Percentiles rank a stretch among this genome's conserved stretches.
Conservation (phyloP, 1,284 basidiomycete species). For the Cutaneotrichosporon mucoides region DNA sequence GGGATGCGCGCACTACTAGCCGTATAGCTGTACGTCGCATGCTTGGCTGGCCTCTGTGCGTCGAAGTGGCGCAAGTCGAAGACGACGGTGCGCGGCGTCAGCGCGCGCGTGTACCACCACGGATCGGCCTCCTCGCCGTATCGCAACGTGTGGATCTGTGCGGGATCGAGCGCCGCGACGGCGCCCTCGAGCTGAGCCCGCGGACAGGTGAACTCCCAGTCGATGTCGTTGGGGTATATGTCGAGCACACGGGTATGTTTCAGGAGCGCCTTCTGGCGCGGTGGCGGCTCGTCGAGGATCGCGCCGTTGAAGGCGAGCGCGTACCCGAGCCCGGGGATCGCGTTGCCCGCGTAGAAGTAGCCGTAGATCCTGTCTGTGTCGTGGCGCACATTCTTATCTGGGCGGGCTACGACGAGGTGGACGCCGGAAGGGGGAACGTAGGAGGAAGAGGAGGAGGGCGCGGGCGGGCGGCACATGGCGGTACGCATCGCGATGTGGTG, state of each 20-base stretch:
- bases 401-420: neutral
- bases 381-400: neutral
- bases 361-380: constrained; percentile 1
- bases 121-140: constrained; percentile 1
- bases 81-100: neutral
- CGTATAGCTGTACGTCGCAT: neutral
- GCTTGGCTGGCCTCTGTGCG: neutral
- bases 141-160: neutral
- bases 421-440: neutral
- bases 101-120: neutral
- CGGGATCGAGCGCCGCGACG: neutral
- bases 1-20: neutral
- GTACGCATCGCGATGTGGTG: neutral
- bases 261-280: neutral
- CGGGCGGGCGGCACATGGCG: neutral
- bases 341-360: neutral
- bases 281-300: neutral
- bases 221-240: neutral
- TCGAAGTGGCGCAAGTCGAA: constrained; percentile 1
- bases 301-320: neutral
- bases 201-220: neutral
- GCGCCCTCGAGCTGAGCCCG: neutral
- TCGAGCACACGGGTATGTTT: neutral
- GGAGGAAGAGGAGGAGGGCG: neutral
- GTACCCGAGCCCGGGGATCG: neutral